Percentiles rank a stretch among this genome's conserved stretches.
phyloP scores from a whole-genome alignment of 1,139 yeast genomes.

The Diutina ranongensis region DNA sequence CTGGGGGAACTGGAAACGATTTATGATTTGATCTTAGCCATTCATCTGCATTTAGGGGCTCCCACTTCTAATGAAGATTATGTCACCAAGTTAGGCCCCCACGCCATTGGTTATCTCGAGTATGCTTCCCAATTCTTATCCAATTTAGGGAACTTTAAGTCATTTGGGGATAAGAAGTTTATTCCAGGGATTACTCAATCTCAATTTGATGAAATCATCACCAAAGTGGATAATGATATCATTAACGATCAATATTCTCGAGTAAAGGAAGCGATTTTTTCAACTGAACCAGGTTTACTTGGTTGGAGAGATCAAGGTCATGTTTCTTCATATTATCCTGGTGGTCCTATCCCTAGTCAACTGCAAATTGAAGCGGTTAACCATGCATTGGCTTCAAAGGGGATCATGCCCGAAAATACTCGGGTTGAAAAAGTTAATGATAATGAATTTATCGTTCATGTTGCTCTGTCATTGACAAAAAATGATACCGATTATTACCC shows the following conservation, averaged over 20 bases:
- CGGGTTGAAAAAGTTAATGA: slow-evolving; percentile 46
- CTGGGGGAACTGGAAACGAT: slow-evolving; percentile 72
- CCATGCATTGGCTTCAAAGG: slow-evolving; percentile 44
- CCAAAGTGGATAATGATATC: slow-evolving; percentile 21
- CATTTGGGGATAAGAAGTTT: slow-evolving; percentile 82
- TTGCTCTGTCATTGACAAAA: slow-evolving; percentile 43
- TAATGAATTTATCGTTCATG: slow-evolving; percentile 38
- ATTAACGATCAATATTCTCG: slow-evolving; percentile 23
- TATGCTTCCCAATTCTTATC: slow-evolving; percentile 72
- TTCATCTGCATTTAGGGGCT: slow-evolving; percentile 41
- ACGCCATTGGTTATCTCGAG: slow-evolving; percentile 44
- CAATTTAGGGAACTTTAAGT: slow-evolving; percentile 78
- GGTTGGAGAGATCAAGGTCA: slow-evolving; percentile 79
- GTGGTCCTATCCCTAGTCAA: slow-evolving; percentile 31
- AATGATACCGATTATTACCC: slow-evolving; percentile 36
- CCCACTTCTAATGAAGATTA: slow-evolving; percentile 35
- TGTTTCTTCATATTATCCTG: slow-evolving; percentile 57
- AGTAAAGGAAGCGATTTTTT: slow-evolving; percentile 40
- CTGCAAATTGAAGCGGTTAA: slow-evolving; percentile 58
- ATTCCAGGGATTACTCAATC: slow-evolving; percentile 47
- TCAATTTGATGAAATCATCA: slow-evolving; percentile 37
- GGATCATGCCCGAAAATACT: slow-evolving; percentile 76
- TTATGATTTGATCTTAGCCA: slow-evolving; percentile 50
- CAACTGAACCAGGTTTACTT: slow-evolving; percentile 39
- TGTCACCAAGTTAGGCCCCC: slow-evolving; percentile 16